A percentile compares a stretch with the other conserved stretches of the same genome.
Evolutionary conservation across 805 yeast genomes (phyloP).

Genomic region (Pichia thaimueangensis): DNA sequence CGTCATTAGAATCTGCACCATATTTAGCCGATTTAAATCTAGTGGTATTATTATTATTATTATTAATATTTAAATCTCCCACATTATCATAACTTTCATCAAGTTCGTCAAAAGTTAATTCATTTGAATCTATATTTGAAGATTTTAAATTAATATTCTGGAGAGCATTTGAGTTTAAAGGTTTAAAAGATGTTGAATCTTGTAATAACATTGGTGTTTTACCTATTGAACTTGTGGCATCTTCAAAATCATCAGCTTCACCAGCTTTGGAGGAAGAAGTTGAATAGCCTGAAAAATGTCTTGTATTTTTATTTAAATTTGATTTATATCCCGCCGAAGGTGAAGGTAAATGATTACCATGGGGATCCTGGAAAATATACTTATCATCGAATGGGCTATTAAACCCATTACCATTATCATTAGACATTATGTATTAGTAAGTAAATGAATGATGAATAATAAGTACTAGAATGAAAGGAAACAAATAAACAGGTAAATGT

Average conservation of each 20-base stretch:
- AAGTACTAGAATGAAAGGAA: slow-evolving; percentile 3
- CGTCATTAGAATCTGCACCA: no score
- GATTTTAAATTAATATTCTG: slow-evolving; percentile 12
- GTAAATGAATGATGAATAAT: neutral
- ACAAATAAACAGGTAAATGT: no score
- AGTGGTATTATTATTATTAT: neutral
- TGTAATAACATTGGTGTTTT: slow-evolving; percentile 23
- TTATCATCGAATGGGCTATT: slow-evolving; percentile 20
- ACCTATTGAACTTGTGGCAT: slow-evolving; percentile 17
- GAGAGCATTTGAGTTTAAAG: slow-evolving; percentile 5
- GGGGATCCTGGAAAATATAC: slow-evolving; percentile 11
- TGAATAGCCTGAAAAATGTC: slow-evolving; percentile 17
- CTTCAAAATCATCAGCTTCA: slow-evolving; percentile 14
- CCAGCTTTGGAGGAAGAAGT: slow-evolving; percentile 11
- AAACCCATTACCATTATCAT: neutral
- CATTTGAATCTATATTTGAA: slow-evolving; percentile 10
- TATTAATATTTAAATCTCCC: slow-evolving; percentile 19
- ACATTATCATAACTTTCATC: slow-evolving; percentile 16
- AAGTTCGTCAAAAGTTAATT: slow-evolving; percentile 6
- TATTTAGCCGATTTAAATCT: no score
- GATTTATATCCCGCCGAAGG: slow-evolving; percentile 14
- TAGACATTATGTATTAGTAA: slow-evolving; percentile 1
- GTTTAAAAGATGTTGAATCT: slow-evolving; percentile 13
- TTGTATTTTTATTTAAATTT: slow-evolving; percentile 6
- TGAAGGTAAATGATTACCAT: slow-evolving; percentile 11